Evolutionary conservation across 2,329 filamentous ascomycete genomes (phyloP), one percentile per base, ranked within the genome.

Genomic region (Calonectria pteridis): DNA sequence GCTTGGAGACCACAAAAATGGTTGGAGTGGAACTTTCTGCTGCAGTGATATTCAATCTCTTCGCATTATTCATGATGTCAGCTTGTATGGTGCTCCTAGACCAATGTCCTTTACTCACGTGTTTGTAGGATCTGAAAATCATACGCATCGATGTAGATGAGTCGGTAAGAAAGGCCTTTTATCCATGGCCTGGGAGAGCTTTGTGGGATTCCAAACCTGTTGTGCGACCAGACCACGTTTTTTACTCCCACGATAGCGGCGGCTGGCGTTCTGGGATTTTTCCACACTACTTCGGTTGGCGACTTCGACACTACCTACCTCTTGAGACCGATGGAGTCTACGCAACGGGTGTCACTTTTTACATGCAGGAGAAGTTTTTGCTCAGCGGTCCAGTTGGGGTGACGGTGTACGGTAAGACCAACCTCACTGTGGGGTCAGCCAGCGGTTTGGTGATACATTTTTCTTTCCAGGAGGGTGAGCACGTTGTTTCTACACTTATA

Each of bases 251-350:
- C 7, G 40, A 64, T 6, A 64, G 59, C 40, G 59, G 59, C 5
- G 59, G 59, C 6, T 64, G 59, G 59, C 37, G 59, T 7, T 64
- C 59, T n/a, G 59, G 59, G 10, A 64, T 64, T 49, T 64, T 64
- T 20, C 59, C 59, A 6, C 37, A 64, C 13, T 64, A 64, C 28
- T 64, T 64, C n/a, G 59, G 59, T 18, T 64, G 59, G 59, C 26
- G 59, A 31, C 43, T 64, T 18, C 37, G 59, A 20, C 59, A 64
- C 18, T 64, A 64, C 18, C 20, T 64, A n/a, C 59, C 59, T 16
- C 59, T 64, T 2, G 59, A 64, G 13, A 49, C 6, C 18, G 59
- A 64, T 33, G 59, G 59, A 26, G 28, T 33, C 40, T 64, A 64
- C 11, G 59, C 59, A 7, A 64, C 59, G 2, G 59, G 59, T 10